These are phyloP conservation scores for Pedinophyceae sp. DNA, from an alignment of 139 green algal species.

Conservation along the genomic window DNA sequence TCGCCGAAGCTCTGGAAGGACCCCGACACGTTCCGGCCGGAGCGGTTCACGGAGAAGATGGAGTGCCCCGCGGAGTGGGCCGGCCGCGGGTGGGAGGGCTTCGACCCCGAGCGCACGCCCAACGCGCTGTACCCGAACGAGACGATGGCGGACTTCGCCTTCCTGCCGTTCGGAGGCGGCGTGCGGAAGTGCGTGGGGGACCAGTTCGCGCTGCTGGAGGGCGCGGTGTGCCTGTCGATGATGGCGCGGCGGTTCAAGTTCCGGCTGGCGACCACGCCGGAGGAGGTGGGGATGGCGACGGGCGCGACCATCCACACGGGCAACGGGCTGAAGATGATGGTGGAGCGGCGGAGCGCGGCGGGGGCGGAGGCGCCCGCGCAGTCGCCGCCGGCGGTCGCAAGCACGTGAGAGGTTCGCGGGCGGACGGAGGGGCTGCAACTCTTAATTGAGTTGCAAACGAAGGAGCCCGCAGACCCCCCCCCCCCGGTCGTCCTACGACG, in stretches of 20 bases:
- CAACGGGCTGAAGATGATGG: conserved; percentile 54
- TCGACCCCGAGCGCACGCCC: conserved; percentile 33
- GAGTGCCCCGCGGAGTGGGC: neutral
- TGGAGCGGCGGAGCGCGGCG: conserved; percentile 10
- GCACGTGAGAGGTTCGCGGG: too few species aligned
- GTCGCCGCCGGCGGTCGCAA: too few species aligned
- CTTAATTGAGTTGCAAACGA: too few species aligned
- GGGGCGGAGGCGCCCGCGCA: neutral
- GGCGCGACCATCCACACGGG: conserved; percentile 96
- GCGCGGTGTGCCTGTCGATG: conserved; percentile 65
- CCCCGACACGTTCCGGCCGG: conserved; percentile 75
- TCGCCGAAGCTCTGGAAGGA: conserved; percentile 88
- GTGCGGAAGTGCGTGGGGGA: conserved; percentile 93
- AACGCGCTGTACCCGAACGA: conserved; percentile 87
- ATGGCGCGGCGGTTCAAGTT: conserved; percentile 46
- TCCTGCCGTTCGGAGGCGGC: conserved; percentile 92
- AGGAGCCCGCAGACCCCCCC: too few species aligned
- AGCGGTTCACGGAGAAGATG: conserved; percentile 56
- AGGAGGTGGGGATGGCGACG: conserved; percentile 69
- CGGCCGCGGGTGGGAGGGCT: conserved; percentile 38
- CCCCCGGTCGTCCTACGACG: too few species aligned
- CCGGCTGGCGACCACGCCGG: conserved; percentile 10
- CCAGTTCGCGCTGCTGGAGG: conserved; percentile 84
- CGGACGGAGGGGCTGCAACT: too few species aligned
- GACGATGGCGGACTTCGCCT: conserved; percentile 85